These are phyloP conservation scores for Sophora flavescens DNA, from an alignment of 306 rosid genomes.

Conservation along the genomic window DNA sequence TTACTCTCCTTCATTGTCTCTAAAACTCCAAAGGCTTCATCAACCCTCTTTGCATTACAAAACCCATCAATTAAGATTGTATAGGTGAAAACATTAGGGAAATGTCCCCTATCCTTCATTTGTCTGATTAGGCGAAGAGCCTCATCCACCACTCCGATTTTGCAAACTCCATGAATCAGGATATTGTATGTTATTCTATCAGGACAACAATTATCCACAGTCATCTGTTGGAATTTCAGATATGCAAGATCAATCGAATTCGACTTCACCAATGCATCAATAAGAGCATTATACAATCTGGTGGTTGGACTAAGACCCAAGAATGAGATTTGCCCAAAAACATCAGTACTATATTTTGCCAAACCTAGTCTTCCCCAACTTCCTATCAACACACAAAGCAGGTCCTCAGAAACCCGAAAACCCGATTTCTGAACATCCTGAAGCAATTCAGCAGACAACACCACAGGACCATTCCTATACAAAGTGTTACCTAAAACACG, in stretches of 20 bases:
- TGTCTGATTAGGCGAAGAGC: constrained; percentile 80
- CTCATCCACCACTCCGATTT: constrained; percentile 81
- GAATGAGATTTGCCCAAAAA: constrained; percentile 74
- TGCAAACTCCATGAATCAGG: constrained; percentile 86
- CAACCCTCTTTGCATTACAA: constrained; percentile 75
- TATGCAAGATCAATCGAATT: constrained; percentile 88
- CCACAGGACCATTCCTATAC: constrained; percentile 64
- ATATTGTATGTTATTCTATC: constrained; percentile 86
- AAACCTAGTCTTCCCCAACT: constrained; percentile 95
- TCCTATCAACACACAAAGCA: constrained; percentile 68
- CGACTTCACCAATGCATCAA: constrained; percentile 82
- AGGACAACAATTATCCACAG: constrained; percentile 65
- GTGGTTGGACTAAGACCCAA: constrained; percentile 71
- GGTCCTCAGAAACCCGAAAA: constrained; percentile 58
- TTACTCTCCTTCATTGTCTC: constrained; percentile 74
- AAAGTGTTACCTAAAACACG: constrained; percentile 55
- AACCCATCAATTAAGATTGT: constrained; percentile 84
- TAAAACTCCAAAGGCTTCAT: constrained; percentile 71
- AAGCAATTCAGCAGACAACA: constrained; percentile 71
- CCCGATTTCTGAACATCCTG: constrained; percentile 63
- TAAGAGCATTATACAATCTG: constrained; percentile 83
- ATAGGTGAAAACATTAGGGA: constrained; percentile 81
- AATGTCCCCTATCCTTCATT: constrained; percentile 71
- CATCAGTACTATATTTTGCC: constrained; percentile 71
- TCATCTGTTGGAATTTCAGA: constrained; percentile 84